Conservation (phyloP, 129 eudicot species). For the Cynara cardunculus region DNA sequence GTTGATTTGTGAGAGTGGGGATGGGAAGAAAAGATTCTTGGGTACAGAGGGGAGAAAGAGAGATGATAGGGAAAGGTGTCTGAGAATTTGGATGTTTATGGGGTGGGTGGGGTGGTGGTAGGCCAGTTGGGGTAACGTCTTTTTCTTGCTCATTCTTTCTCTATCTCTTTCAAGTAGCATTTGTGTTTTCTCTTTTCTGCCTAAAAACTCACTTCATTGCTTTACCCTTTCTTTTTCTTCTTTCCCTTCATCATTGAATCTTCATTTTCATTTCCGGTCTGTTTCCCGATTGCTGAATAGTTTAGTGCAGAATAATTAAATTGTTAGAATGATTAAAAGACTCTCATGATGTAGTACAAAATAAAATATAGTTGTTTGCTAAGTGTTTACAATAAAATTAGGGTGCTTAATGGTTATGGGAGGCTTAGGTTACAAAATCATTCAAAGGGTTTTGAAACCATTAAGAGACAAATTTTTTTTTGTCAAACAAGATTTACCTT, state of each 20-base stretch:
- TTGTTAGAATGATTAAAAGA: no score
- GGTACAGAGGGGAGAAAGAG: constrained; percentile 15
- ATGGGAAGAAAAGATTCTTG: constrained; percentile 13
- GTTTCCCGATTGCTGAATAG: no score
- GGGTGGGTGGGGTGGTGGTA: constrained; percentile 34
- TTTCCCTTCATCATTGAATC: background rate
- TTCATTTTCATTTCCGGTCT: no score
- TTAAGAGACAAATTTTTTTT: no score
- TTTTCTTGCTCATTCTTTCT: constrained; percentile 32
- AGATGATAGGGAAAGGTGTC: constrained; percentile 31
- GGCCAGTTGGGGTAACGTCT: constrained; percentile 9
- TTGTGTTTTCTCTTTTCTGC: background rate
- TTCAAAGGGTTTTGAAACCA: no score
- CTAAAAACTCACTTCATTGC: constrained; percentile 30
- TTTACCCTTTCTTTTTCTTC: background rate
- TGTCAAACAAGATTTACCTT: no score
- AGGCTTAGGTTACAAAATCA: no score
- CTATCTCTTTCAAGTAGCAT: constrained; percentile 10
- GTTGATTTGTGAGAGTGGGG: background rate
- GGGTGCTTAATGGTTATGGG: no score
- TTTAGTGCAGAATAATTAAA: no score
- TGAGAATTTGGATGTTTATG: constrained; percentile 54
- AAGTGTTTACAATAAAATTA: no score
- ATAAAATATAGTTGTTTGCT: no score
- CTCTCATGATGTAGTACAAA: no score